Conservation (phyloP, 108 stramenopile species). For the Epithemia pelagica region DNA sequence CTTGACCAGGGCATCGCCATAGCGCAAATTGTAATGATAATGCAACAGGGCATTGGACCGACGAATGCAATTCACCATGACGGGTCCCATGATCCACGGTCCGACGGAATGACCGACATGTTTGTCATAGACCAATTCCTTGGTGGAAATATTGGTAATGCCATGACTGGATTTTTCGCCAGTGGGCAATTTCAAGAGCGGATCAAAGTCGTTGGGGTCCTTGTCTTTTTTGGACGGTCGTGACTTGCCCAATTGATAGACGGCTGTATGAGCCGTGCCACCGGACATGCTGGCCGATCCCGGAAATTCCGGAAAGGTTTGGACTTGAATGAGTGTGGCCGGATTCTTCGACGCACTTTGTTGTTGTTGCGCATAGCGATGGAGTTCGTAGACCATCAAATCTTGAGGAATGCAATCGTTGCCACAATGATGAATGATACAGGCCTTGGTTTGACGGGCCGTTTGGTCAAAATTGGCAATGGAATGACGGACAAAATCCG, state of each 20-base stretch:
- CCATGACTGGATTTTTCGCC: constrained; percentile 20
- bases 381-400: constrained; percentile 34
- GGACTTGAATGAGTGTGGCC: constrained; percentile 13
- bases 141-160: constrained; percentile 23
- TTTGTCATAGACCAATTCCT: constrained; percentile 4
- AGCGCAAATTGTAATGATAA: constrained; percentile 17
- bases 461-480: constrained; percentile 11
- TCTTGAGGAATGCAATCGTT: constrained; percentile 74
- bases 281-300: constrained; percentile 24
- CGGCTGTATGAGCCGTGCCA: constrained; percentile 20
- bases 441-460: constrained; percentile 12
- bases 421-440: constrained; percentile 47
- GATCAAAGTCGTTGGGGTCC: constrained; percentile 11
- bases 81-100: constrained; percentile 36
- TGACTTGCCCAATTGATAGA: constrained; percentile 23
- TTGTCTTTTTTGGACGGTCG: constrained; percentile 7
- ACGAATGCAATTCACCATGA: constrained; percentile 33
- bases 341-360: constrained; percentile 3
- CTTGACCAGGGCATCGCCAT: constrained; percentile 20
- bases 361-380: constrained; percentile 12
- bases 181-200: constrained; percentile 14
- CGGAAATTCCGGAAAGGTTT: constrained; percentile 21
- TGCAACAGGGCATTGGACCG: constrained; percentile 28
- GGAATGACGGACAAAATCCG: constrained; percentile 16
- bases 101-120: constrained; percentile 18